These are phyloP conservation scores for Aspergillus carlsbadensis DNA, from an alignment of 495 filamentous ascomycete species.

Conservation along the genomic window DNA sequence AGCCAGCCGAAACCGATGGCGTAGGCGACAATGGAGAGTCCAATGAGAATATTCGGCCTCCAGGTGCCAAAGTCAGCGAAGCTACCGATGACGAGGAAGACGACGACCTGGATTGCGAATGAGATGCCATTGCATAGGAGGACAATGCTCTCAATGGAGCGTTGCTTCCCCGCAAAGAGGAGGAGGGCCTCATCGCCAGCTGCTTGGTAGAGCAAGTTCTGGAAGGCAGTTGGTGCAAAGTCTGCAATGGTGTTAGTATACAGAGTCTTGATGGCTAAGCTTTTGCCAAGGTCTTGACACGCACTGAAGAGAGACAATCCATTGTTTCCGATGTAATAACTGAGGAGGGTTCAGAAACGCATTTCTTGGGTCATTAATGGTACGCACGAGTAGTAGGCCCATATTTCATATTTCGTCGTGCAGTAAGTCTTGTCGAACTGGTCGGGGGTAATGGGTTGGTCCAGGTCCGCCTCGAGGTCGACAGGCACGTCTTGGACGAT, in stretches of 20 bases:
- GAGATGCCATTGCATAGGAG: slow-evolving; percentile 62
- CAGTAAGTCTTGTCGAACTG: slow-evolving; percentile 48
- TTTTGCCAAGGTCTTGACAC: slow-evolving; percentile 8
- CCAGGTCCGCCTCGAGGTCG: not conserved
- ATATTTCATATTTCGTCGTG: slow-evolving; percentile 59
- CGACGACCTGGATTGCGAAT: slow-evolving; percentile 60
- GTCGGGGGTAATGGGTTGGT: slow-evolving; percentile 30
- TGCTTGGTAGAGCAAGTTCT: slow-evolving; percentile 60
- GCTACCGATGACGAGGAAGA: slow-evolving; percentile 60
- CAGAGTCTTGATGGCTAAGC: not conserved
- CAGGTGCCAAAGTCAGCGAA: slow-evolving; percentile 61
- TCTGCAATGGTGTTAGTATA: slow-evolving; percentile 29
- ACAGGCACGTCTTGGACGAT: not conserved
- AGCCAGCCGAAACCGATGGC: slow-evolving; percentile 65
- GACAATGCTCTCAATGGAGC: slow-evolving; percentile 61
- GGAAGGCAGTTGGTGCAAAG: slow-evolving; percentile 65
- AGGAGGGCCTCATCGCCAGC: slow-evolving; percentile 49
- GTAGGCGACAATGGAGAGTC: slow-evolving; percentile 55
- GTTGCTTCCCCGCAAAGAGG: slow-evolving; percentile 47
- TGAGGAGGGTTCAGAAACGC: slow-evolving; percentile 24
- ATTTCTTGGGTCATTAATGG: not conserved
- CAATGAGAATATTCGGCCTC: slow-evolving; percentile 61
- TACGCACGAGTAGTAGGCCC: slow-evolving; percentile 60
- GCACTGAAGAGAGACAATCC: slow-evolving; percentile 62
- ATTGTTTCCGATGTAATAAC: slow-evolving; percentile 69